Evolutionary conservation across 2,329 filamentous ascomycete species (phyloP).

Genomic region (Sporothrix euskadiensis): DNA sequence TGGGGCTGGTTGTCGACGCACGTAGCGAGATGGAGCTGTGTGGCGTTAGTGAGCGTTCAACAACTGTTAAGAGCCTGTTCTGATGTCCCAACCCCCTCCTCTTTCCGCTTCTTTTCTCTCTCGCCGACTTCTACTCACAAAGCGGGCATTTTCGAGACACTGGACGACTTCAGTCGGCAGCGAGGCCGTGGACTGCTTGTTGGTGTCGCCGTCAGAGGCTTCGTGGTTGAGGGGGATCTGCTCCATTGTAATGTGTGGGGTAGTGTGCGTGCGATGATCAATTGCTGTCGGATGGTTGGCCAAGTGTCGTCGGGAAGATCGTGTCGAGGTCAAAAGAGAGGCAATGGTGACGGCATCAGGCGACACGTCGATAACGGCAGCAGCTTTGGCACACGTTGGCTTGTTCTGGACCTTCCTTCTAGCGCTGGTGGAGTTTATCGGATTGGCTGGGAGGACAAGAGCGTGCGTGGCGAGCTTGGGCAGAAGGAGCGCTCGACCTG

Average conservation of each 20-base stretch:
- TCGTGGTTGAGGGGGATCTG: slow-evolving; percentile 74
- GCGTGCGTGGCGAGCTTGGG: neutral
- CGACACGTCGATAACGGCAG: neutral
- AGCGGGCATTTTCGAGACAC: slow-evolving; percentile 91
- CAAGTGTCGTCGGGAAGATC: neutral
- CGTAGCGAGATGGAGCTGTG: slow-evolving; percentile 90
- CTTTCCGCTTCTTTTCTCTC: slow-evolving; percentile 18
- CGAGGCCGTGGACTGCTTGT: slow-evolving; percentile 66
- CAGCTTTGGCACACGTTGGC: neutral
- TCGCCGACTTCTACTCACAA: slow-evolving; percentile 58
- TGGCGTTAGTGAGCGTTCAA: slow-evolving; percentile 10
- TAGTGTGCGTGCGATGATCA: neutral
- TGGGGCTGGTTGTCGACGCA: slow-evolving; percentile 81
- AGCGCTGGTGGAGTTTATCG: slow-evolving; percentile 10
- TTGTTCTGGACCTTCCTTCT: slow-evolving; percentile 13
- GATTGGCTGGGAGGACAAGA: neutral
- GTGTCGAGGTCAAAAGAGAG: neutral
- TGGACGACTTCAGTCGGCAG: slow-evolving; percentile 84
- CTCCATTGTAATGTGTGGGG: slow-evolving; percentile 47
- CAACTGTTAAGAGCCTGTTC: neutral
- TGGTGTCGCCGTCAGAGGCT: slow-evolving; percentile 70
- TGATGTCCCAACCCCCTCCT: neutral
- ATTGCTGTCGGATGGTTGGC: neutral
- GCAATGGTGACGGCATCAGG: slow-evolving; percentile 13
- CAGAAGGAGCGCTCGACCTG: neutral